These are phyloP conservation scores for Fusarium continuum DNA, from an alignment of 2,329 filamentous ascomycete genomes.

Conservation along the genomic window DNA sequence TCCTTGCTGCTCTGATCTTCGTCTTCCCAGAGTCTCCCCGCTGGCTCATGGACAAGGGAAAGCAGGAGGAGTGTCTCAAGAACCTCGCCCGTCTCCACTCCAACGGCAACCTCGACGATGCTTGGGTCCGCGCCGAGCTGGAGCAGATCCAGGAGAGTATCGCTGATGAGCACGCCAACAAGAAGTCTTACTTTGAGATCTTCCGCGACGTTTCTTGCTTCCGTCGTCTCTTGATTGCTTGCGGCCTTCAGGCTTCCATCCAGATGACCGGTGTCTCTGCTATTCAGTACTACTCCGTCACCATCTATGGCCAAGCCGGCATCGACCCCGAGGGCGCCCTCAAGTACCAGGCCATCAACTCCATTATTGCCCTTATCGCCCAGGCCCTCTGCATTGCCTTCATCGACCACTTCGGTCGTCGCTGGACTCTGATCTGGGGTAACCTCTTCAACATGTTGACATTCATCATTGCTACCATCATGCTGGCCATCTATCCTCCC, in stretches of 20 bases:
- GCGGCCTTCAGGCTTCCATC: conserved; percentile 73
- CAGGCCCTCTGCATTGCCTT: conserved; percentile 74
- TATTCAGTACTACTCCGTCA: conserved; percentile 78
- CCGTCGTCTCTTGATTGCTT: conserved; percentile 75
- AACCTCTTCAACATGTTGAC: conserved; percentile 76
- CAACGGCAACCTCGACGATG: conserved; percentile 70
- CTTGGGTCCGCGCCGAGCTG: conserved; percentile 78
- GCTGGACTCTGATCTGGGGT: conserved; percentile 76
- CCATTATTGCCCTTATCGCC: conserved; percentile 73
- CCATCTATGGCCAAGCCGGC: conserved; percentile 74
- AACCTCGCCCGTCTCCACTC: conserved; percentile 76
- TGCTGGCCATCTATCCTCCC: conserved; percentile 67
- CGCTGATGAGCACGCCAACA: conserved; percentile 71
- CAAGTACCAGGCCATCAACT: conserved; percentile 80
- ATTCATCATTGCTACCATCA: conserved; percentile 73
- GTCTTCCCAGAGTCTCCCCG: conserved; percentile 76
- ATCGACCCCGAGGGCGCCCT: conserved; percentile 72
- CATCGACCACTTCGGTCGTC: conserved; percentile 75
- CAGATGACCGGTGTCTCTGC: conserved; percentile 82
- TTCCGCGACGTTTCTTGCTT: conserved; percentile 71
- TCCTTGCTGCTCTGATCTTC: conserved; percentile 71
- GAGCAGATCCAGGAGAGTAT: conserved; percentile 74
- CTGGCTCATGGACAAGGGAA: conserved; percentile 79
- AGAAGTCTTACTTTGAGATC: conserved; percentile 74
- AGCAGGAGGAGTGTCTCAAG: conserved; percentile 69